Evolutionary conservation across 2,329 filamentous ascomycete genomes (phyloP).

Genomic region (Diplocarpon rosae): DNA sequence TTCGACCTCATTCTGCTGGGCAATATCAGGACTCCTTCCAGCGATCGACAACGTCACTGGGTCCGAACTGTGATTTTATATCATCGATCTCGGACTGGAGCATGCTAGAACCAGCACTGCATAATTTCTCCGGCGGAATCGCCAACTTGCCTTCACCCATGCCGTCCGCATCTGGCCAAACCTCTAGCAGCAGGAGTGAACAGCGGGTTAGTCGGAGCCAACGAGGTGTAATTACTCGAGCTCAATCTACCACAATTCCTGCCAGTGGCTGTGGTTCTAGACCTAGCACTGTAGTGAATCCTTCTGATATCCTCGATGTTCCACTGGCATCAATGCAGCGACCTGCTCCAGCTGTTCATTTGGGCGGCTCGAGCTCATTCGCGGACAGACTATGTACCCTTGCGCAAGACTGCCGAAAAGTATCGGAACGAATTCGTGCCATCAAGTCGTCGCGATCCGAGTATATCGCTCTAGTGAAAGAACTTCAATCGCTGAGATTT

Average conservation of each 20-base stretch:
- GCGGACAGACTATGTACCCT: background rate
- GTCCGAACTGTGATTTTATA: background rate
- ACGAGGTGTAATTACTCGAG: background rate
- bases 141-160: background rate
- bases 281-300: conserved; percentile 3
- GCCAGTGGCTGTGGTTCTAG: background rate
- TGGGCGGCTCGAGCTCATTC: background rate
- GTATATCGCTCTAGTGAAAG: background rate
- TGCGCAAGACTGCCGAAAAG: background rate
- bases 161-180: background rate
- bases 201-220: conserved; percentile 1
- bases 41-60: background rate
- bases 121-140: background rate
- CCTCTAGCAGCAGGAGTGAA: background rate
- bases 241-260: background rate
- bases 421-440: background rate
- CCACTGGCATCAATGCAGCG: background rate
- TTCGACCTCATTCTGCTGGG: conserved; percentile 5
- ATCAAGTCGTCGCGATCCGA: conserved; percentile 1
- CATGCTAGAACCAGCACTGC: conserved; percentile 3
- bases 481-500: conserved; percentile 5
- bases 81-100: conserved; percentile 4
- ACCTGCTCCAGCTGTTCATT: background rate
- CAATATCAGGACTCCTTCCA: background rate
- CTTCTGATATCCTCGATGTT: conserved; percentile 5